Evolutionary conservation across 257 asterid genomes (phyloP), one percentile per base, ranked within the genome.

Genomic region (Capsicum pubescens): DNA sequence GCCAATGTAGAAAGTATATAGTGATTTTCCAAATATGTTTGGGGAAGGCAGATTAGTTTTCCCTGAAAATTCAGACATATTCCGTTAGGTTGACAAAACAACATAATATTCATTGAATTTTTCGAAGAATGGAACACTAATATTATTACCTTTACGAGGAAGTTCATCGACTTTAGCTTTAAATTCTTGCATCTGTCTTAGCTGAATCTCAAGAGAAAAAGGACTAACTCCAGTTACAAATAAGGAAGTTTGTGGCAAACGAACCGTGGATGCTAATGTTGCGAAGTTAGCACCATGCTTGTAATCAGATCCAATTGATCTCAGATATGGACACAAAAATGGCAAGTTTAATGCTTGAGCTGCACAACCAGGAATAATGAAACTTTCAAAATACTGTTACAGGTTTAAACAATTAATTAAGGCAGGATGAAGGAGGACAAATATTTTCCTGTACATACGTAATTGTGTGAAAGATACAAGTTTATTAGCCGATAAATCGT

Each of bases 221-320:
- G 97, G 97, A 84, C 97, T 92, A 10, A 91, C 83, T 3, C 93
- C 93, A 3, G 86, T 85, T 55, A 87, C 93, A 87, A 91, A 92
- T 39, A 92, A 68, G 35, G 97, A 94, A 26, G 92, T 84, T 76
- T 87, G 89, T 76, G 98, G 98, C 80, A 87, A 91, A 17, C 86
- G 86, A 1, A 87, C 97, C 5, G 98, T 89, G n/a, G 97, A 90
- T 82, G 93, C 94, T 9, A 88, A 83, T 42, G 92, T 90, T 14
- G 98, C 98, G 82, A 91, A 93, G 87, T 93, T 91, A 46, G 83
- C 97, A 19, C 95, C 94, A 55, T 93, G 91, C 32, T 83, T 91
- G 86, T 13, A 92, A 80, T 94, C 93, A 11, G 98, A 94, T 60
- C 97, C 97, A 66, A 90, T 86, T 55, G 97, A 90, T 66, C 90